Evolutionary conservation across 106 monocot genomes (phyloP).

Genomic region (Acorus gramineus): DNA sequence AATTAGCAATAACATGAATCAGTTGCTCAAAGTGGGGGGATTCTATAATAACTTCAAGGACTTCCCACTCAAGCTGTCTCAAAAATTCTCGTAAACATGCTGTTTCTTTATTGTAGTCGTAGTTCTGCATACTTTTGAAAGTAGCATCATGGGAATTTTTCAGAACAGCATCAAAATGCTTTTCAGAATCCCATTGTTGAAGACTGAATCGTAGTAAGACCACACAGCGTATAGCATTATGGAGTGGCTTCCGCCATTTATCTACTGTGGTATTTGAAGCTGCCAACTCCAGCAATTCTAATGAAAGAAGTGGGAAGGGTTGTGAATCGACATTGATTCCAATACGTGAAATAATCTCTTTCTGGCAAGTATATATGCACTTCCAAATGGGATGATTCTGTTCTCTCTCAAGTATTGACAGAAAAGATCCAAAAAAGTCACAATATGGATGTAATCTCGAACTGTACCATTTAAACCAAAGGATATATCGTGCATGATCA

Average conservation of each 20-base stretch:
- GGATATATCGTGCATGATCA: conserved; percentile 47
- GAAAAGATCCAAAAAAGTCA: conserved; percentile 41
- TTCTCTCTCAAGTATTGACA: conserved; percentile 42
- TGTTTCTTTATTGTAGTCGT: neutral
- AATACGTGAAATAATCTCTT: conserved; percentile 18
- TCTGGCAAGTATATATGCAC: conserved; percentile 30
- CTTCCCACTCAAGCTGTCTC: conserved; percentile 55
- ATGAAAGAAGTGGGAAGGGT: conserved; percentile 48
- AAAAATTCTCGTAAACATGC: conserved; percentile 21
- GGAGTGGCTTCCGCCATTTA: conserved; percentile 13
- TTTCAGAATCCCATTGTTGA: conserved; percentile 70
- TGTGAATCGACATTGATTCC: conserved; percentile 22
- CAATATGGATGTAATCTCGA: conserved; percentile 43
- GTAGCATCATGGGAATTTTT: too few species aligned
- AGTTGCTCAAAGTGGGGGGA: conserved; percentile 20
- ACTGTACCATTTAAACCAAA: conserved; percentile 48
- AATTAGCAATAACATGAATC: conserved; percentile 24
- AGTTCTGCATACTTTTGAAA: too few species aligned
- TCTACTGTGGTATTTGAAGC: conserved; percentile 9
- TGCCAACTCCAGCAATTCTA: conserved; percentile 26
- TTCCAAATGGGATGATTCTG: conserved; percentile 75
- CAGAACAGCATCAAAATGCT: neutral
- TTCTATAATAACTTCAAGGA: conserved; percentile 38
- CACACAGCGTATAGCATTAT: conserved; percentile 34
- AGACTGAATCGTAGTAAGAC: conserved; percentile 42